These are phyloP conservation scores for Leonotis leonurus DNA, from an alignment of 257 asterid species.

Conservation along the genomic window DNA sequence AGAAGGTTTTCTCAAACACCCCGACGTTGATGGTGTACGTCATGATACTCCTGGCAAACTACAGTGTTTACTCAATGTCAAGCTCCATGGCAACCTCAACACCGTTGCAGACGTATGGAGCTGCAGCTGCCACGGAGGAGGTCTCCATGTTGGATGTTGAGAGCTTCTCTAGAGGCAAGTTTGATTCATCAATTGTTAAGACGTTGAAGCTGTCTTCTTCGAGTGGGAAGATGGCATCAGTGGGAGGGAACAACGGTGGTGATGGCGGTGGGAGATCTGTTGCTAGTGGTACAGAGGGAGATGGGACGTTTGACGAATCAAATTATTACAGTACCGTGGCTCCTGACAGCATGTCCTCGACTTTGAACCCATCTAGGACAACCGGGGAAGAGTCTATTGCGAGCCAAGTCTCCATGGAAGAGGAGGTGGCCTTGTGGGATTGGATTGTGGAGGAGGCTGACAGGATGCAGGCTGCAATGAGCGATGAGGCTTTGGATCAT, in stretches of 20 bases:
- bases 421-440: slow-evolving; percentile 59
- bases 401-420: slow-evolving; percentile 33
- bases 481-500: slow-evolving; percentile 54
- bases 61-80: slow-evolving; percentile 74
- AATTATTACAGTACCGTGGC: slow-evolving; percentile 20
- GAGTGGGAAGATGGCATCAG: slow-evolving; percentile 41
- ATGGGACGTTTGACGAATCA: slow-evolving; percentile 53
- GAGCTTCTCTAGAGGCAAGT: slow-evolving; percentile 19
- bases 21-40: slow-evolving; percentile 88
- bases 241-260: slow-evolving; percentile 61
- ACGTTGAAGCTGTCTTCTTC: slow-evolving; percentile 45
- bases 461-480: slow-evolving; percentile 34
- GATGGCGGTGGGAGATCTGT: slow-evolving; percentile 68
- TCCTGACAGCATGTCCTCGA: slow-evolving; percentile 39
- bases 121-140: slow-evolving; percentile 28
- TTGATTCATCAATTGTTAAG: slow-evolving; percentile 47
- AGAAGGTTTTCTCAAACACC: slow-evolving; percentile 86
- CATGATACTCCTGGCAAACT: slow-evolving; percentile 89
- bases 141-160: slow-evolving; percentile 40
- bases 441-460: slow-evolving; percentile 66
- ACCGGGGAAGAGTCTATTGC: slow-evolving; percentile 51
- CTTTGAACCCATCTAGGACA: slow-evolving; percentile 29
- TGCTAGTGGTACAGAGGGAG: slow-evolving; percentile 75
- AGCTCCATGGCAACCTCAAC: slow-evolving; percentile 47
- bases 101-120: slow-evolving; percentile 23